Conservation (phyloP, 2,329 filamentous ascomycete species). For the Elsinoe perseae region DNA sequence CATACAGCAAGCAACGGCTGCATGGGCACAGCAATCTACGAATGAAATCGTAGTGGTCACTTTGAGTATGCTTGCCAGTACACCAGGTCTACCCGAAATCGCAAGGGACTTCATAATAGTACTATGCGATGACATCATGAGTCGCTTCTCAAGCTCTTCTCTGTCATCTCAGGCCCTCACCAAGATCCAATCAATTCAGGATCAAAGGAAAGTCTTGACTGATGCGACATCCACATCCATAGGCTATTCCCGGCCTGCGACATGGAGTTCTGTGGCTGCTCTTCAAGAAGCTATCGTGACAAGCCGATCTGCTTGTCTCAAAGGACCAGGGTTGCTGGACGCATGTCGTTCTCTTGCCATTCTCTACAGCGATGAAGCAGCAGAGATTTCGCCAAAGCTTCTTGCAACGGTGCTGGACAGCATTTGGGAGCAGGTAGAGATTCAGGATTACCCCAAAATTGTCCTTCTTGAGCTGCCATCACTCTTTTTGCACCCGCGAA, state of each 20-base stretch:
- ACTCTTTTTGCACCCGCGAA: conserved; percentile 32
- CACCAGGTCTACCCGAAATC: conserved; percentile 37
- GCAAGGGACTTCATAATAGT: conserved; percentile 30
- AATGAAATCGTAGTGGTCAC: conserved; percentile 26
- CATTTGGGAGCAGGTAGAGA: conserved; percentile 43
- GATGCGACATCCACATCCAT: background rate
- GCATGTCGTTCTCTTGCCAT: conserved; percentile 25
- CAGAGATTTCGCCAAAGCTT: background rate
- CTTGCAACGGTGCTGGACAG: conserved; percentile 24
- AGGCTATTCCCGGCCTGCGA: background rate
- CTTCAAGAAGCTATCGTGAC: conserved; percentile 25
- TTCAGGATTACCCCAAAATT: conserved; percentile 39
- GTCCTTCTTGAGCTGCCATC: conserved; percentile 32
- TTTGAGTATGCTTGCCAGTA: conserved; percentile 31
- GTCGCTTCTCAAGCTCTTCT: background rate
- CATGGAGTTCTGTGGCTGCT: conserved; percentile 18
- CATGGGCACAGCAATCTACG: conserved; percentile 18
- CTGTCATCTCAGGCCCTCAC: background rate
- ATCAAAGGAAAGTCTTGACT: background rate
- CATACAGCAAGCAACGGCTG: conserved; percentile 30
- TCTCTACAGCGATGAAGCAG: conserved; percentile 22
- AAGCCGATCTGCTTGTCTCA: conserved; percentile 28
- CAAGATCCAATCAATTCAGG: background rate
- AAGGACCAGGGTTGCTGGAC: conserved; percentile 25
- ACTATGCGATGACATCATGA: background rate